These are phyloP conservation scores for Diplodia intermedia DNA, from an alignment of 2,329 filamentous ascomycete species.

Conservation along the genomic window DNA sequence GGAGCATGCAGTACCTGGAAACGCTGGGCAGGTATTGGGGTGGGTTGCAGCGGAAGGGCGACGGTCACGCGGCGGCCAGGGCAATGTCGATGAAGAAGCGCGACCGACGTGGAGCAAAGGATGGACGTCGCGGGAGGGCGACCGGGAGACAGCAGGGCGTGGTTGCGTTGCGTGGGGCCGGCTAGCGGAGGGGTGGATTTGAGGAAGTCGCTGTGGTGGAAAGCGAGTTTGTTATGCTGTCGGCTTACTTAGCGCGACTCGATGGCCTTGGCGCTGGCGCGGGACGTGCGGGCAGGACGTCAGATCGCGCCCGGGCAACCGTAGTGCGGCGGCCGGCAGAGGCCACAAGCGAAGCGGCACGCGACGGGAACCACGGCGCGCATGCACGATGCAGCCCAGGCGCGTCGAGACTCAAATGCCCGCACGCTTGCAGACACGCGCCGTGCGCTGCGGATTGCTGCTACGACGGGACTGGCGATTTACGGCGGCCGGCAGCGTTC, in stretches of 20 bases:
- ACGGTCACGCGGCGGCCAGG: neutral
- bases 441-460: neutral
- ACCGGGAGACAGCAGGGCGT: conserved; percentile 5
- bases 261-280: neutral
- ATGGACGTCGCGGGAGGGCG: neutral
- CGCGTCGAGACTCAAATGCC: neutral
- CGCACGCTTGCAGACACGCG: neutral
- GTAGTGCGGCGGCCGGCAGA: conserved; percentile 27
- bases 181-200: conserved; percentile 36
- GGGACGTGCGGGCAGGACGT: neutral
- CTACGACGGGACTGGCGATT: neutral
- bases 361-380: neutral
- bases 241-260: conserved; percentile 32
- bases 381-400: conserved; percentile 2
- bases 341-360: conserved; percentile 27
- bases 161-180: conserved; percentile 34
- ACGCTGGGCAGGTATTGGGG: conserved; percentile 9
- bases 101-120: conserved; percentile 29
- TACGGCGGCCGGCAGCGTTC: conserved; percentile 20
- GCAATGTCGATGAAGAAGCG: conserved; percentile 11
- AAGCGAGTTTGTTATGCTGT: conserved; percentile 44
- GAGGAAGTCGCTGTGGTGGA: conserved; percentile 40
- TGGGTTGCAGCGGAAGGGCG: neutral
- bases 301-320: conserved; percentile 26
- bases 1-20: conserved; percentile 30